Conservation (phyloP, 2,329 filamentous ascomycete genomes). For the Colletotrichum sp. region DNA sequence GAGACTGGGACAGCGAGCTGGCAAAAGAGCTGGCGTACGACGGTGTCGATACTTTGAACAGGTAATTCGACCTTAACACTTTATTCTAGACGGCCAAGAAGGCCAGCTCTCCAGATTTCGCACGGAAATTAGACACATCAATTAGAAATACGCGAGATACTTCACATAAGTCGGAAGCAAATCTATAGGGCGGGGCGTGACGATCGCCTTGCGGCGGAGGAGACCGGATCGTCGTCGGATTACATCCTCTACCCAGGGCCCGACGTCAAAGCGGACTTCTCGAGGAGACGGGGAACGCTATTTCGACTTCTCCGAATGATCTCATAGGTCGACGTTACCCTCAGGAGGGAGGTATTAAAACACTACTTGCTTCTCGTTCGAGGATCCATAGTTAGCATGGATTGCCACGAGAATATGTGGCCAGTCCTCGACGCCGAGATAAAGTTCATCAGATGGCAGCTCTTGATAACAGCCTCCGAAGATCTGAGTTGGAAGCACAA, state of each 20-base stretch:
- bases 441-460: not conserved
- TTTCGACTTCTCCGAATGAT: not conserved
- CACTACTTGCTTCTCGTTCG: not conserved
- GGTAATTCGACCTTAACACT: too few relatives aligned
- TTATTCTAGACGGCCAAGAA: too few relatives aligned
- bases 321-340: not conserved
- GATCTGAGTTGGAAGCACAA: too few relatives aligned
- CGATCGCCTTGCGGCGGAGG: not conserved
- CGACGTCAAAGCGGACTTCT: not conserved
- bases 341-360: not conserved
- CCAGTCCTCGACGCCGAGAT: not conserved
- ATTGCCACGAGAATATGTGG: not conserved
- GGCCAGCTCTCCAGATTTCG: accelerated
- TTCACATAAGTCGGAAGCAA: too few relatives aligned
- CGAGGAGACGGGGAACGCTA: accelerated
- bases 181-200: accelerated
- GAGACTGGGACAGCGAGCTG: not conserved
- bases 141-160: accelerated
- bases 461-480: not conserved
- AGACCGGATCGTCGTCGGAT: too few relatives aligned
- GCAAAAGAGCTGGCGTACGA: not conserved
- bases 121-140: accelerated
- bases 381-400: too few relatives aligned
- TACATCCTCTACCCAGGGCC: not conserved
- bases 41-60: accelerated